Evolutionary conservation across 176 grass and related monocot species (phyloP).

Genomic region (Olyra latifolia): DNA sequence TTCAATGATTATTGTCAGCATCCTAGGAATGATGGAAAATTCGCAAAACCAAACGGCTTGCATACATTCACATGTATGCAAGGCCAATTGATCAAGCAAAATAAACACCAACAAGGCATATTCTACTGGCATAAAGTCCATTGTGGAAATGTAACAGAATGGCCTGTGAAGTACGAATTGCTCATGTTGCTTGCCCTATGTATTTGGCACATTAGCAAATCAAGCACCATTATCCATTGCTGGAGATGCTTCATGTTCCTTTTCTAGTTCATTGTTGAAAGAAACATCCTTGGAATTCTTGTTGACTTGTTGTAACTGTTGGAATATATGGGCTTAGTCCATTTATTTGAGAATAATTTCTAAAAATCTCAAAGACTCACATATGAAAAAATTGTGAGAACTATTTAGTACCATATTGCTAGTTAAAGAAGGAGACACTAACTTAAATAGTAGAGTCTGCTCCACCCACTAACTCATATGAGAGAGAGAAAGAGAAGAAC

Average conservation of each 20-base stretch:
- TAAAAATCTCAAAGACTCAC: too few relatives aligned
- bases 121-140: constrained; percentile 12
- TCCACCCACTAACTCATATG: too few relatives aligned
- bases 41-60: constrained; percentile 1
- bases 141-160: constrained; percentile 33
- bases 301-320: too few relatives aligned
- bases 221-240: constrained; percentile 1
- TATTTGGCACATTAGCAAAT: background rate
- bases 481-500: too few relatives aligned
- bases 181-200: background rate
- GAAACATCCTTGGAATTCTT: background rate
- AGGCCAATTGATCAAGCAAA: background rate
- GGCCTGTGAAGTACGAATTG: background rate
- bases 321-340: too few relatives aligned
- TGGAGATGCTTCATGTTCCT: background rate
- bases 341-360: too few relatives aligned
- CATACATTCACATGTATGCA: background rate
- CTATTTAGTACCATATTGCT: too few relatives aligned
- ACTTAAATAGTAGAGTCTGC: too few relatives aligned
- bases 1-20: too few relatives aligned
- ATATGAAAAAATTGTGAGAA: too few relatives aligned
- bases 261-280: background rate
- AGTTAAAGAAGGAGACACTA: too few relatives aligned
- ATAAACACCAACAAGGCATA: background rate
- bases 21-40: too few relatives aligned